phyloP scores from a whole-genome alignment of 208 protist species.

The Leishmania tropica region DNA sequence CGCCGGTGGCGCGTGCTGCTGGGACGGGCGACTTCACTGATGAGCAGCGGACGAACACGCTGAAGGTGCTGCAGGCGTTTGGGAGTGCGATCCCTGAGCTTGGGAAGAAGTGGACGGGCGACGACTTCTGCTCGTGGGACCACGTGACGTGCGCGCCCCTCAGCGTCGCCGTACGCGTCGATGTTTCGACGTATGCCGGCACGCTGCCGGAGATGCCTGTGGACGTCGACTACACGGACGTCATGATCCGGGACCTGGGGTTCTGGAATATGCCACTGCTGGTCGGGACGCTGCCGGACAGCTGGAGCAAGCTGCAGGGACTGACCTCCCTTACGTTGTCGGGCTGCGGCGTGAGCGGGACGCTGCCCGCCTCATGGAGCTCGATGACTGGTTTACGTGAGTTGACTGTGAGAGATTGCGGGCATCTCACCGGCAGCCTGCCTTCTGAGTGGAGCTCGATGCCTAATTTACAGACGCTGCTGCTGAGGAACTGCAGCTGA shows the following conservation, averaged over 20 bases:
- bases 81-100: constrained; percentile 1
- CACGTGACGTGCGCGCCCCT: too few species aligned
- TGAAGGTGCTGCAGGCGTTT: constrained; percentile 9
- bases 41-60: constrained; percentile 5
- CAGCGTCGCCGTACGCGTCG: too few species aligned
- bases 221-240: constrained; percentile 9
- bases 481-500: too few species aligned
- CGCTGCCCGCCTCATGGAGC: constrained; percentile 2
- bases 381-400: too few species aligned
- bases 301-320: too few species aligned
- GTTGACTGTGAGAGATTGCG: too few species aligned
- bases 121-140: constrained; percentile 9
- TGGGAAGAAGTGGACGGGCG: background rate
- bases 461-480: too few species aligned
- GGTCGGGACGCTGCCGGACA: background rate
- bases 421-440: too few species aligned
- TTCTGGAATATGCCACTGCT: too few species aligned
- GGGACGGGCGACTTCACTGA: background rate
- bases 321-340: too few species aligned
- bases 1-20: background rate
- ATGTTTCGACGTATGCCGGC: background rate
- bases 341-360: background rate
- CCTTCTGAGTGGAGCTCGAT: too few species aligned
- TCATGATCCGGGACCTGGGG: too few species aligned
- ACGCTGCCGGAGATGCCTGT: constrained; percentile 17